A percentile compares a stretch with the other conserved stretches of the same genome.
Conservation (phyloP, 2,329 filamentous ascomycete genomes). For the Ophiostoma sp. region DNA sequence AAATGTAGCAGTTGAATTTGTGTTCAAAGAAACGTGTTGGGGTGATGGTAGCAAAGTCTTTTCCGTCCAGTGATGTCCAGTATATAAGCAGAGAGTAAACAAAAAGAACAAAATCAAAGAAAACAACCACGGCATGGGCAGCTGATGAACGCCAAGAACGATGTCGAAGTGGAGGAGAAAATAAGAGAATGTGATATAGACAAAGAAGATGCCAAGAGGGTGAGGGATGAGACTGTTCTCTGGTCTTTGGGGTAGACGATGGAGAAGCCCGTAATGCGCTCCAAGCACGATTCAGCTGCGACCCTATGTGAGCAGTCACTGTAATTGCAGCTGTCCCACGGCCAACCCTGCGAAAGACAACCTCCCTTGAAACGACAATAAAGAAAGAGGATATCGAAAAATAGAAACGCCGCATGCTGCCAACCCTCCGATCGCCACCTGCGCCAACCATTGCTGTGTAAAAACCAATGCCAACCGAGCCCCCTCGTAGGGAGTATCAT, state of each 20-base stretch:
- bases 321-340: no score
- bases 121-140: background rate
- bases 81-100: background rate
- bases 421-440: background rate
- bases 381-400: background rate
- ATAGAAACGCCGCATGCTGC: slow-evolving; percentile 7
- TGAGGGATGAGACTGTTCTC: no score
- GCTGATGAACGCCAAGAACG: background rate
- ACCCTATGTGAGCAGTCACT: no score
- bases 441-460: slow-evolving; percentile 7
- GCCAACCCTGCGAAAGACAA: no score
- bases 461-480: slow-evolving; percentile 4
- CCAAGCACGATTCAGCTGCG: no score
- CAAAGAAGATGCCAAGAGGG: no score
- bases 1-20: no score
- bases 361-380: background rate
- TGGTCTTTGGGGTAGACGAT: no score
- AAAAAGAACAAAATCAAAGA: background rate
- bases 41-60: slow-evolving; percentile 5
- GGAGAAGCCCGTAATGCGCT: no score
- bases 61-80: slow-evolving; percentile 2
- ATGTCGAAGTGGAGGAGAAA: background rate
- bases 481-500: background rate
- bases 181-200: background rate
- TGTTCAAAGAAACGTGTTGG: background rate